Base-by-base conservation (phyloP, 495 filamentous ascomycete genomes). In the Neurospora pannonica region DNA sequence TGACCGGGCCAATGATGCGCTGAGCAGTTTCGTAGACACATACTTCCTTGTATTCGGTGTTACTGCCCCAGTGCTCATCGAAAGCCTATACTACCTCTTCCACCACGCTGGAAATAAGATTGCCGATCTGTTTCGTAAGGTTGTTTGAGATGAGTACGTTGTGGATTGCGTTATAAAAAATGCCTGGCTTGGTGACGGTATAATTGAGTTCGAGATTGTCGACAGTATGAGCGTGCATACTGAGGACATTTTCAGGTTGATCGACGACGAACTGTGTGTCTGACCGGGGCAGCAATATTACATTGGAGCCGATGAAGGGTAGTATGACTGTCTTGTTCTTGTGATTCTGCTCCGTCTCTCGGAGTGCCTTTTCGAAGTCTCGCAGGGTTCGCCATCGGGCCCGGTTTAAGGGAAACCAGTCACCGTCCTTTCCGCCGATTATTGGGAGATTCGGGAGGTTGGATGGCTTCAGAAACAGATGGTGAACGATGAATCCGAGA, bases 241-340 rank as follows among this genome's bases (percentile, higher is more conserved):
- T 74, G 10, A 87, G 75, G 10, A 81, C 77, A 8, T 75, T 69
- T 74, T 87, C 84, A n/a, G 86, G 83, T 78, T 87, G 85, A 24
- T 85, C 82, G 34, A 79, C 74, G 40, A 87, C 80, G 78, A 83
- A 87, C 71, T 83, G 79, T 7, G 80, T 76, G 46, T 84, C 78
- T 19, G 79, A 73, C 1, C 76, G 77, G 2, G 86, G 86, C n/a
- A 87, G 74, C 11, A 86, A 34, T 0, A 88, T 77, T 38, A 78
- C 71, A 75, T 80, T 75, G 19, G 69, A 31, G 34, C 77, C 76
- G 7, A 72, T 34, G 5, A 82, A 19, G 28, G 82, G 82, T 0
- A 84, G 34, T 46, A 83, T 72, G 43, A 75, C 79, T 2, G 82
- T 67, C 69, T 77, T 60, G 75, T 80, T 71, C 5, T 70, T 70